Percentiles rank a stretch among this genome's conserved stretches.
phyloP scores from a whole-genome alignment of 75 land plant genomes.

The Pinus tabuliformis region DNA sequence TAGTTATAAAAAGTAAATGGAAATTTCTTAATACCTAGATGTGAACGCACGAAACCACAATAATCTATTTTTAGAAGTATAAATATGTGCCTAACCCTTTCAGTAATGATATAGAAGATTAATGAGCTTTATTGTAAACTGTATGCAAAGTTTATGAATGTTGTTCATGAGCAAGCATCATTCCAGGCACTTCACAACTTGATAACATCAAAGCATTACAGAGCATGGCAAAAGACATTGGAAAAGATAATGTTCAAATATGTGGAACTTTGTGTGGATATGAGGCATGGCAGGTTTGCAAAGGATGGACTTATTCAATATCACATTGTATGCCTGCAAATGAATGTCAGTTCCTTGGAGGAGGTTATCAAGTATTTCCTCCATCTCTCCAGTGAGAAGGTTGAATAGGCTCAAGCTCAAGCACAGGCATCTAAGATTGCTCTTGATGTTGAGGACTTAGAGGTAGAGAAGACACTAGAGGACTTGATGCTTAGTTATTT shows the following conservation, averaged over 20 bases:
- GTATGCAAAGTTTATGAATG: constrained; percentile 81
- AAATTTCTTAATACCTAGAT: too few relatives aligned
- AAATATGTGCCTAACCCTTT: too few relatives aligned
- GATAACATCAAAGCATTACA: constrained; percentile 75
- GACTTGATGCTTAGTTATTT: constrained; percentile 94
- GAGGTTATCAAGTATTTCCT: constrained; percentile 94
- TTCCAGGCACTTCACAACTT: constrained; percentile 80
- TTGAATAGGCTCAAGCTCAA: constrained; percentile 83
- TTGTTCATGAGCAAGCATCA: constrained; percentile 88
- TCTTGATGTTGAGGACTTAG: constrained; percentile 89
- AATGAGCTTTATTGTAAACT: background rate
- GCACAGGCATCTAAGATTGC: constrained; percentile 81
- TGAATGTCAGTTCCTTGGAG: constrained; percentile 85
- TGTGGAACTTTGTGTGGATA: constrained; percentile 92
- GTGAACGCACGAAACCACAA: too few relatives aligned
- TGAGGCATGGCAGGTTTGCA: constrained; percentile 88
- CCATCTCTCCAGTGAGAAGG: constrained; percentile 80
- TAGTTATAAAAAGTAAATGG: too few relatives aligned
- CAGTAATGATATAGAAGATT: too few relatives aligned
- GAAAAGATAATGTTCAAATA: constrained; percentile 94
- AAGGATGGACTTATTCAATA: constrained; percentile 97
- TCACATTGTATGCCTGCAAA: constrained; percentile 91
- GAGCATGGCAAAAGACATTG: constrained; percentile 88
- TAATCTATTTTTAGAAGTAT: too few relatives aligned
- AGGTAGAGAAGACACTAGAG: constrained; percentile 86